Percentiles rank a stretch among this genome's conserved stretches.
Conservation (phyloP, 2,329 filamentous ascomycete species). For the Grosmannia clavigera region DNA sequence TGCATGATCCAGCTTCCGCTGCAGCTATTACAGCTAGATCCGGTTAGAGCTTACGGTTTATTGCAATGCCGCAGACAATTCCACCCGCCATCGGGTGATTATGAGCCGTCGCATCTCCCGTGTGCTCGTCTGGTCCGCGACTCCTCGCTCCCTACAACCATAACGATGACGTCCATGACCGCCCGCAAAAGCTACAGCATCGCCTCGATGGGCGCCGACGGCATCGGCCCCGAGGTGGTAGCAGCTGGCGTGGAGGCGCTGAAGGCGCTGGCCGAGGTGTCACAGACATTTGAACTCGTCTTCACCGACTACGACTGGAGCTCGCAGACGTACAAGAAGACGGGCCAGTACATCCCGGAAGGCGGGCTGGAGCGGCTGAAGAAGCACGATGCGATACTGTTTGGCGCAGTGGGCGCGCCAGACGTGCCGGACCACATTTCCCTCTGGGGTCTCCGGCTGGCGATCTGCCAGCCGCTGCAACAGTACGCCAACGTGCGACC, state of each 20-base stretch:
- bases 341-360: constrained; percentile 51
- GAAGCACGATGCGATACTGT: constrained; percentile 19
- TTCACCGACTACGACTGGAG: constrained; percentile 57
- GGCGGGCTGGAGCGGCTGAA: constrained; percentile 42
- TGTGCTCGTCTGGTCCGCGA: background rate
- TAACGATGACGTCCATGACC: background rate
- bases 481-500: constrained; percentile 57
- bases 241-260: constrained; percentile 23
- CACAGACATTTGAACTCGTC: constrained; percentile 46
- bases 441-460: constrained; percentile 50
- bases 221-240: constrained; percentile 21
- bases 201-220: constrained; percentile 15
- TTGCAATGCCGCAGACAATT: background rate
- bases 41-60: background rate
- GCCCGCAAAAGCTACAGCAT: constrained; percentile 3
- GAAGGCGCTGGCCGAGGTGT: constrained; percentile 22
- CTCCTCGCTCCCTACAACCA: too few species aligned
- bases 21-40: background rate
- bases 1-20: background rate
- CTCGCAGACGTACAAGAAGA: constrained; percentile 52
- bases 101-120: background rate
- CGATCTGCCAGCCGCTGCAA: constrained; percentile 50
- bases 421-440: constrained; percentile 54
- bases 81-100: background rate
- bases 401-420: constrained; percentile 20